Conservation (phyloP, 768 basidiomycete genomes). For the Gloeostereum incarnatum region DNA sequence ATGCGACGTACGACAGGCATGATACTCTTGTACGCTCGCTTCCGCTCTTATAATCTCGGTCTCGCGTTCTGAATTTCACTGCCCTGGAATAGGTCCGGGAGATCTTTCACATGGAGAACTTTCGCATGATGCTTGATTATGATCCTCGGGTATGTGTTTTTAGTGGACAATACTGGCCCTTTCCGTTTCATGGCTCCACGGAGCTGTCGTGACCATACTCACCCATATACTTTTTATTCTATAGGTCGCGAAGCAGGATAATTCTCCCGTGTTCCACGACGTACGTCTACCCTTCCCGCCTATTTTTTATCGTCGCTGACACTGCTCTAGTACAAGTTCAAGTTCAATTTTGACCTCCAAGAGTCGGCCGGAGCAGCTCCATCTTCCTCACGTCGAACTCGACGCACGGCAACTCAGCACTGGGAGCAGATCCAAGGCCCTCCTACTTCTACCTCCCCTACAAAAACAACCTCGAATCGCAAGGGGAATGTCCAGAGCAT, state of each 20-base stretch:
- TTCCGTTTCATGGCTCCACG: background rate
- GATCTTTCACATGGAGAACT: slow-evolving; percentile 82
- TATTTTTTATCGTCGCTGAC: slow-evolving; percentile 6
- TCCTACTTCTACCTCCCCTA: slow-evolving; percentile 14
- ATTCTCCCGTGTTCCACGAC: slow-evolving; percentile 61
- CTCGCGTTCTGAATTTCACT: slow-evolving; percentile 1
- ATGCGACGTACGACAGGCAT: slow-evolving; percentile 52
- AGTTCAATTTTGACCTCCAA: slow-evolving; percentile 52
- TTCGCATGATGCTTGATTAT: slow-evolving; percentile 65
- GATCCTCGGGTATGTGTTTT: slow-evolving; percentile 55
- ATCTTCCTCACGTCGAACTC: slow-evolving; percentile 33
- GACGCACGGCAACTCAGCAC: slow-evolving; percentile 51
- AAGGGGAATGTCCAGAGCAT: no score
- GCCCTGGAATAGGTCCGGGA: slow-evolving; percentile 57
- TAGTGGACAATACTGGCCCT: background rate
- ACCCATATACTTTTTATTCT: slow-evolving; percentile 3
- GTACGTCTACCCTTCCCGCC: slow-evolving; percentile 28
- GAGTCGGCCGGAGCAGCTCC: slow-evolving; percentile 27
- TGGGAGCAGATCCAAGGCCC: slow-evolving; percentile 32
- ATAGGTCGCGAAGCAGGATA: slow-evolving; percentile 67
- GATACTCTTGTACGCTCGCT: slow-evolving; percentile 58
- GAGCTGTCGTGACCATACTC: no score
- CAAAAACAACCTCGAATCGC: slow-evolving; percentile 13
- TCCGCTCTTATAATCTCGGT: background rate
- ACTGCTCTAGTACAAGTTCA: slow-evolving; percentile 34